A percentile compares a stretch with the other conserved stretches of the same genome.
Evolutionary conservation across 1,139 yeast genomes (phyloP).

Genomic region (Magnusiomyces magnusii): DNA sequence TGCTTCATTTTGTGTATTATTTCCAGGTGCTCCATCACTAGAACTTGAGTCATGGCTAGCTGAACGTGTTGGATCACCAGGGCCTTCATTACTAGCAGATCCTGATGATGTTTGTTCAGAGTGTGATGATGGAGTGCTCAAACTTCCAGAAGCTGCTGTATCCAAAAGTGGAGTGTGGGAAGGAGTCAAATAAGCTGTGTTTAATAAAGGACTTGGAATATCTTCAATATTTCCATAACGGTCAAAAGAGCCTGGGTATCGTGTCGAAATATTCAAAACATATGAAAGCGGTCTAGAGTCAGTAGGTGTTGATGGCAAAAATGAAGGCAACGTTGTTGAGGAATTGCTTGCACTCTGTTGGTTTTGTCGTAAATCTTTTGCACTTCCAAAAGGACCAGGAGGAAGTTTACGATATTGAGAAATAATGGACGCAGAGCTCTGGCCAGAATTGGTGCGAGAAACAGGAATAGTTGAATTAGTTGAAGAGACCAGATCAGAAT

Average conservation of each 20-base stretch:
- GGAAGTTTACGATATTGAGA: not conserved
- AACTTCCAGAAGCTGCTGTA: not conserved
- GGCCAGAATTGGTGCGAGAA: not conserved
- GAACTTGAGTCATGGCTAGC: not conserved
- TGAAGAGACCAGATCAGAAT: not conserved
- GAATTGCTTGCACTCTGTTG: not conserved
- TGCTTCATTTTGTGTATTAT: not conserved
- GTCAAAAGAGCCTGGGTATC: not conserved
- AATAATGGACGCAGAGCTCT: not conserved
- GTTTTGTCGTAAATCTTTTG: not conserved
- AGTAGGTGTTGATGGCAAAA: too few species aligned
- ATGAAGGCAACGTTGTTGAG: too few species aligned
- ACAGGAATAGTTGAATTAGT: not conserved
- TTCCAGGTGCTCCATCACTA: too few species aligned
- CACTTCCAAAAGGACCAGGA: not conserved
- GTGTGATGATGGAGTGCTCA: not conserved
- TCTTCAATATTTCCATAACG: not conserved
- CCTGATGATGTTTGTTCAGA: not conserved
- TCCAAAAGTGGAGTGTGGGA: not conserved
- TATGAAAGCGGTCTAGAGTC: not conserved
- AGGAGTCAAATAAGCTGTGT: not conserved
- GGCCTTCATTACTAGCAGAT: not conserved
- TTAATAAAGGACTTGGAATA: not conserved
- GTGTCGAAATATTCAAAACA: not conserved
- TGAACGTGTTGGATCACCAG: not conserved